These are phyloP conservation scores for Vitis amurensis DNA, from an alignment of 164 flowering plant species.

Conservation along the genomic window DNA sequence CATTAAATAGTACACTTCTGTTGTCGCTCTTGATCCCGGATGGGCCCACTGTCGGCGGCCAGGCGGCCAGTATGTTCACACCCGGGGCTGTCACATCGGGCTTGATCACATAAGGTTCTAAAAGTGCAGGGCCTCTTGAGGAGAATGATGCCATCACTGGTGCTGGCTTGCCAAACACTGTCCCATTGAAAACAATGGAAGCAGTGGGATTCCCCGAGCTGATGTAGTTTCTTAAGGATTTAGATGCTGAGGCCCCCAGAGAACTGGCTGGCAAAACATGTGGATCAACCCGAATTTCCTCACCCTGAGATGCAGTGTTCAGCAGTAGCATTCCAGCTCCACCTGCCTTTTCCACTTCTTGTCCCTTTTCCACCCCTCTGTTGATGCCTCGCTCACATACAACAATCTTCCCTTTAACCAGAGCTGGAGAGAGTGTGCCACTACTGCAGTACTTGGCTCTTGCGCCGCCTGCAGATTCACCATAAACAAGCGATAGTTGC, in stretches of 20 bases:
- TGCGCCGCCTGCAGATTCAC: constrained; percentile 37
- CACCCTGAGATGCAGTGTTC: constrained; percentile 48
- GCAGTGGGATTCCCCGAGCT: constrained; percentile 35
- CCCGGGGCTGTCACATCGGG: constrained; percentile 85
- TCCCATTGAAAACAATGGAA: constrained; percentile 46
- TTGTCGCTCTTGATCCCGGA: constrained; percentile 40
- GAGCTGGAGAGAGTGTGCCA: constrained; percentile 40
- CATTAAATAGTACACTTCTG: constrained; percentile 54
- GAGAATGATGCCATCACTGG: constrained; percentile 76
- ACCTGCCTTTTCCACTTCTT: constrained; percentile 53
- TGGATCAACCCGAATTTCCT: constrained; percentile 59
- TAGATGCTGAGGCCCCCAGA: constrained; percentile 49
- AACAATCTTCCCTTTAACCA: constrained; percentile 66
- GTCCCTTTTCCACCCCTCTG: constrained; percentile 47
- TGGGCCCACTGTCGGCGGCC: constrained; percentile 57
- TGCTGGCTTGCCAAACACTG: constrained; percentile 45
- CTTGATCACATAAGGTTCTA: constrained; percentile 58
- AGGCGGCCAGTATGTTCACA: constrained; percentile 70
- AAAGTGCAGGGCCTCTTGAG: constrained; percentile 59
- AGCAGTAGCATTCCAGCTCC: constrained; percentile 67
- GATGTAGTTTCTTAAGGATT: constrained; percentile 37
- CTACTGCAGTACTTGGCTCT: constrained; percentile 43
- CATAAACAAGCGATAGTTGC: constrained; percentile 46
- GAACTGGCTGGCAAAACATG: constrained; percentile 59
- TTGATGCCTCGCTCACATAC: constrained; percentile 54